Evolutionary conservation across 176 grass and related monocot genomes (phyloP), one percentile per base, ranked within the genome.

Genomic region (Ensete ventricosum): DNA sequence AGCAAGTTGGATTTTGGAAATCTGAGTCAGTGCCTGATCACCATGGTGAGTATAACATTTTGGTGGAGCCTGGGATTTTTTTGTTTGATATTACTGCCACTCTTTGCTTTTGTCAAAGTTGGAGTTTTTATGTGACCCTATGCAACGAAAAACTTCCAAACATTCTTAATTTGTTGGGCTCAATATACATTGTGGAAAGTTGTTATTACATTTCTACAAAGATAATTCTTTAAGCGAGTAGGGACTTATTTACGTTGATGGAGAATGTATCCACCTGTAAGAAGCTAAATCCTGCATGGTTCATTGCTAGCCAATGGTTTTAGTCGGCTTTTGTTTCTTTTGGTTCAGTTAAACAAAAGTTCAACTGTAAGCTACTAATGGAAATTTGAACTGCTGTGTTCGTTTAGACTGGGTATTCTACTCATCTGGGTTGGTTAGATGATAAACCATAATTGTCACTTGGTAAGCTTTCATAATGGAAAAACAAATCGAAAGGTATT

Each of bases 1-100:
- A 77, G 73, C 89, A 96, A 83, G 72, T 88, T 64, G 93, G 93
- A 83, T 90, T 96, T 79, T 88, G 85, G 90, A 96, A 90, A 81
- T 74, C 74, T 0, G 93, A 90, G 22, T 85, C 77, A 11, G 53
- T 80, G 65, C 78, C 86, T 19, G 84, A 90, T 86, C 85, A 80
- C 74, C 71, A 60, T 52, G 87, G 93, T 96, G 70, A 88, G 82
- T 77, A 54, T 48, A 26, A 57, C 72, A 74, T 49, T 25, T 82
- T 84, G 52, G 14, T 51, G 16, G 10, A 71, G 50, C 14, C 3
- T 52, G 48, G 19, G 5, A 16, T 9, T 21, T 71, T 20, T 9
- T 62, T 62, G 14, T 62, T 8, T n/a, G 20, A 19, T 19, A 62
- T 62, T 9, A n/a, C 48, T 71, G 3, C 8, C 3, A 20, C 11